These are phyloP conservation scores for Solanum rostratum DNA, from an alignment of 257 asterid genomes.

Conservation along the genomic window DNA sequence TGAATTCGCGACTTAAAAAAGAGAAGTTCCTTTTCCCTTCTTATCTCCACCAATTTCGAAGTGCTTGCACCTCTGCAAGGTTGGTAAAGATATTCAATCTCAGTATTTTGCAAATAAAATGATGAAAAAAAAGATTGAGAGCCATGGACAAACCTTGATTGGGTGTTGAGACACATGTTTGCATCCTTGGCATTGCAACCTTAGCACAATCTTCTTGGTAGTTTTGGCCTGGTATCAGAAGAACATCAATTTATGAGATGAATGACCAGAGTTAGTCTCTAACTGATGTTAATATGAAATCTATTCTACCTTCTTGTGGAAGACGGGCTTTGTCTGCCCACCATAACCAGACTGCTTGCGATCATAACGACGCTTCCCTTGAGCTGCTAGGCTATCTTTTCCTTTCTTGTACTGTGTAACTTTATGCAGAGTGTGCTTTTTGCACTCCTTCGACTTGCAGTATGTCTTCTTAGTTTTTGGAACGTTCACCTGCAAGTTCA, in stretches of 20 bases:
- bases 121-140: background rate
- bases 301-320: background rate
- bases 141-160: background rate
- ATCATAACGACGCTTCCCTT: background rate
- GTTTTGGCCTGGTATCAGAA: background rate
- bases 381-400: background rate
- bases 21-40: constrained; percentile 1
- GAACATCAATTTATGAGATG: background rate
- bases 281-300: background rate
- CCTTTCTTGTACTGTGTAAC: constrained; percentile 1
- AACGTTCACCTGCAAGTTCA: background rate
- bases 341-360: constrained; percentile 4
- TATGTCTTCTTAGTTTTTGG: background rate
- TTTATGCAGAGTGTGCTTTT: background rate
- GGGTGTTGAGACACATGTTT: background rate
- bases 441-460: background rate
- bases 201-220: constrained; percentile 1
- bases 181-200: constrained; percentile 1
- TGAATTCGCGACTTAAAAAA: background rate
- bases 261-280: background rate
- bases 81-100: background rate
- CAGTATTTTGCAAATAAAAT: background rate
- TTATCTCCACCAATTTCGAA: background rate
- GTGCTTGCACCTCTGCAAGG: constrained; percentile 1
- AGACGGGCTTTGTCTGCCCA: background rate